phyloP scores from a whole-genome alignment of 768 basidiomycete species.

The Pulveroboletus sp. region DNA sequence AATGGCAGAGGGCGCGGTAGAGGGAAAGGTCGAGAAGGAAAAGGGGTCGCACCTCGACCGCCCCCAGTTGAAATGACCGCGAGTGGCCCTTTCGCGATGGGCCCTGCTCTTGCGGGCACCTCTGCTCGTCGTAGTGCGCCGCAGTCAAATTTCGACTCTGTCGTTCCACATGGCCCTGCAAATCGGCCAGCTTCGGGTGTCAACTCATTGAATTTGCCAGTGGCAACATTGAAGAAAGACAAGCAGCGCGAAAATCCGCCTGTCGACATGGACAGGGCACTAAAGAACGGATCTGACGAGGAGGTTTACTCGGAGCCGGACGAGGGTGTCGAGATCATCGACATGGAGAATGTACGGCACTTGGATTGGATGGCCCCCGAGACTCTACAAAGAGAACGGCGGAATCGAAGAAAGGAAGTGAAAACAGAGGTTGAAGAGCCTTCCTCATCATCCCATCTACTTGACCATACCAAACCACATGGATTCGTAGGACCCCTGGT shows the following conservation, averaged over 20 bases:
- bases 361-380: conserved; percentile 93
- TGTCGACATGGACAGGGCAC: conserved; percentile 21
- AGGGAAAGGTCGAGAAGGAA: conserved; percentile 49
- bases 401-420: conserved; percentile 29
- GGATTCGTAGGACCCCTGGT: conserved; percentile 4
- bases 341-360: conserved; percentile 69
- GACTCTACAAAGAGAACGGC: conserved; percentile 50
- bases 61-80: conserved; percentile 71
- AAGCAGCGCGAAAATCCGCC: conserved; percentile 28
- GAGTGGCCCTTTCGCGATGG: conserved; percentile 85
- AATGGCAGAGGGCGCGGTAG: conserved; percentile 47
- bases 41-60: conserved; percentile 40
- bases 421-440: conserved; percentile 46
- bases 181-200: conserved; percentile 41
- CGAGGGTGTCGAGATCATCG: conserved; percentile 81
- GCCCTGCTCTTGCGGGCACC: conserved; percentile 64
- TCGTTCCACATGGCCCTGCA: conserved; percentile 36
- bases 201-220: conserved; percentile 45
- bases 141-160: conserved; percentile 53
- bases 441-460: conserved; percentile 9
- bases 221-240: conserved; percentile 48
- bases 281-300: conserved; percentile 43
- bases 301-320: conserved; percentile 85
- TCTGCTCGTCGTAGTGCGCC: conserved; percentile 46
- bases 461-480: background rate